Evolutionary conservation across 768 basidiomycete species (phyloP).

Genomic region (Amanita subjunquillea): DNA sequence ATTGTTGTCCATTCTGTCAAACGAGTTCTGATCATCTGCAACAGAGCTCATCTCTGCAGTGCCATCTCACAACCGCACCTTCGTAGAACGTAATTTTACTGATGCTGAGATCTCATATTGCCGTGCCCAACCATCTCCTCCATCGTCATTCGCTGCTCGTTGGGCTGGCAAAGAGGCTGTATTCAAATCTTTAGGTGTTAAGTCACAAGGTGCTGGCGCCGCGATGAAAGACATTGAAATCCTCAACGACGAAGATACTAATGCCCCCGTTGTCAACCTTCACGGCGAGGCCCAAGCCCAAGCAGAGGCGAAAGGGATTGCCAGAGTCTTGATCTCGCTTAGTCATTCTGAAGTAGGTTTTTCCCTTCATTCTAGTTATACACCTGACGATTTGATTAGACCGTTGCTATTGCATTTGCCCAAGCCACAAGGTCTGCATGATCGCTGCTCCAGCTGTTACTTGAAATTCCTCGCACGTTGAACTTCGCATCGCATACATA

Average conservation of each 20-base stretch:
- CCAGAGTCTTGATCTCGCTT: constrained; percentile 70
- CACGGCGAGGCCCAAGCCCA: constrained; percentile 72
- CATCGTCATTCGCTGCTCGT: constrained; percentile 89
- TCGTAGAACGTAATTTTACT: constrained; percentile 90
- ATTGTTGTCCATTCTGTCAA: neutral
- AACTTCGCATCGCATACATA: neutral
- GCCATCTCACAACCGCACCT: constrained; percentile 80
- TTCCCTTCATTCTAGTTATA: neutral
- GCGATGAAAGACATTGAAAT: constrained; percentile 98
- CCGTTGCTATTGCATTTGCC: constrained; percentile 80
- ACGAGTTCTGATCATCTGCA: constrained; percentile 2
- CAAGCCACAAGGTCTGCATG: constrained; percentile 45
- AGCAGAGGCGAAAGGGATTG: constrained; percentile 65
- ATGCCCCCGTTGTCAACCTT: constrained; percentile 67
- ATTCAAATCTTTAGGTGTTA: constrained; percentile 89
- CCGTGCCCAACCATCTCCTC: constrained; percentile 70
- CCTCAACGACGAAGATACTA: constrained; percentile 55
- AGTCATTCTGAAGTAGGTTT: constrained; percentile 83
- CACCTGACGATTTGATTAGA: constrained; percentile 31
- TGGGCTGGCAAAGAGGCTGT: constrained; percentile 98
- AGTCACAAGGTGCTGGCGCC: constrained; percentile 87
- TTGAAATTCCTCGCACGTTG: neutral
- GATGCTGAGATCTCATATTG: constrained; percentile 83
- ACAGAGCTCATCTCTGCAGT: constrained; percentile 87
- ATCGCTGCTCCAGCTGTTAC: neutral